A percentile compares a stretch with the other conserved stretches of the same genome.
Evolutionary conservation across 768 basidiomycete species (phyloP).

Genomic region (Calocera viscosa): DNA sequence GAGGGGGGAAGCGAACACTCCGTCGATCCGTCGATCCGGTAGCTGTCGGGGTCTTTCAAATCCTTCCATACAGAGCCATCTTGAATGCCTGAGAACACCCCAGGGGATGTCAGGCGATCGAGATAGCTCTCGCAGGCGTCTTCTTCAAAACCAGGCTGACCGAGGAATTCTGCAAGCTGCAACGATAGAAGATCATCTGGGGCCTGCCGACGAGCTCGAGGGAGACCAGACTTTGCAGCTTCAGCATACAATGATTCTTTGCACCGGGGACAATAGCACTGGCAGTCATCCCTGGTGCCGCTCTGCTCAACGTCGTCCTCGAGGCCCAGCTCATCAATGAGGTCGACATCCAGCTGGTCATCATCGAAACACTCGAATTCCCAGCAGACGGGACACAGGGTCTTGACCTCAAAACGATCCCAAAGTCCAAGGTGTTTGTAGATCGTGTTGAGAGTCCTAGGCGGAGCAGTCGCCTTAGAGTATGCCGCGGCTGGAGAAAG

Average conservation of each 20-base stretch:
- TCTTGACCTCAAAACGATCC: not conserved
- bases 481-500: not conserved
- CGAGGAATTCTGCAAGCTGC: not conserved
- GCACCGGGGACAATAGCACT: not conserved
- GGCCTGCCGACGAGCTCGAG: not conserved
- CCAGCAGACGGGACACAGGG: not conserved
- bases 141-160: conserved; percentile 8
- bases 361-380: not conserved
- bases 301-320: not conserved
- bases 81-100: not conserved
- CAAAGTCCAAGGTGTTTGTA: not conserved
- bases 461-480: not conserved
- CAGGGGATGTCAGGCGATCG: not conserved
- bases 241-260: not conserved
- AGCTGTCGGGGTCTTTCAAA: not conserved
- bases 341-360: not conserved
- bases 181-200: not conserved
- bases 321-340: not conserved
- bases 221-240: not conserved
- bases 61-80: conserved; percentile 10
- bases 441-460: not conserved
- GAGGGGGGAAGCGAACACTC: no score
- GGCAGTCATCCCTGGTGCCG: not conserved
- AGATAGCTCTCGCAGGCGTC: not conserved
- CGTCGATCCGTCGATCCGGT: no score